Percentiles rank a stretch among this genome's conserved stretches.
Conservation (phyloP, 208 protist species). For the Endotrypanum monterogeii region DNA sequence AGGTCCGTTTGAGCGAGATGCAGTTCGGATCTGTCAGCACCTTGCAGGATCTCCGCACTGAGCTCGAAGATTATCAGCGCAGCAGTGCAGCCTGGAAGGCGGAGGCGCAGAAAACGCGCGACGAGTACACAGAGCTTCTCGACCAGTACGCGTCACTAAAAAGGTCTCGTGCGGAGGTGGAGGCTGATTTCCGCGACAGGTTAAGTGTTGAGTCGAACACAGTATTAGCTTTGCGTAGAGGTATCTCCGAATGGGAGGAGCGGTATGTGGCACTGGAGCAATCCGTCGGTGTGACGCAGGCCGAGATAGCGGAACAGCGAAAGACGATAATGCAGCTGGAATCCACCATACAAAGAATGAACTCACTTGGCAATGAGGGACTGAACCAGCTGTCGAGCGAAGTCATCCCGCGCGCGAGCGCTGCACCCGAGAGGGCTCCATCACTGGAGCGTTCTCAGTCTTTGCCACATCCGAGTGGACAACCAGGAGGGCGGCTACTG, state of each 20-base stretch:
- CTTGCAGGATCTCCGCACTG: constrained; percentile 50
- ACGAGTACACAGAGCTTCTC: constrained; percentile 39
- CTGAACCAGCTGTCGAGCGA: constrained; percentile 15
- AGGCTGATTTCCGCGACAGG: constrained; percentile 28
- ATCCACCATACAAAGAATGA: constrained; percentile 24
- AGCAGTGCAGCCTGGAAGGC: constrained; percentile 36
- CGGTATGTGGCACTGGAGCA: constrained; percentile 26
- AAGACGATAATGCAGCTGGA: constrained; percentile 29
- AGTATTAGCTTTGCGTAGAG: constrained; percentile 14
- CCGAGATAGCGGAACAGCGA: constrained; percentile 27
- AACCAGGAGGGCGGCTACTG: neutral
- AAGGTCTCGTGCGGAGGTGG: constrained; percentile 22
- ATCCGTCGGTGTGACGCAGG: constrained; percentile 14
- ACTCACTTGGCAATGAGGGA: neutral
- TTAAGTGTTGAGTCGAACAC: constrained; percentile 14
- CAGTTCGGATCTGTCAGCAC: constrained; percentile 40
- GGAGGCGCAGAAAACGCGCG: constrained; percentile 34
- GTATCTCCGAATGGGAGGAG: constrained; percentile 18
- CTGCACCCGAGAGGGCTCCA: neutral
- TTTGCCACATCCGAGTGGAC: neutral
- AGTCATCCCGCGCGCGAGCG: neutral
- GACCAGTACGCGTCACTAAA: constrained; percentile 40
- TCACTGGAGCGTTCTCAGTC: constrained; percentile 14
- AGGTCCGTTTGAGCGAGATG: constrained; percentile 54
- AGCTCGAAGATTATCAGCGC: constrained; percentile 60